A percentile compares a stretch with the other conserved stretches of the same genome.
These are phyloP conservation scores for Arthrobotrys musiformis DNA, from an alignment of 2,329 filamentous ascomycete genomes.

Conservation along the genomic window DNA sequence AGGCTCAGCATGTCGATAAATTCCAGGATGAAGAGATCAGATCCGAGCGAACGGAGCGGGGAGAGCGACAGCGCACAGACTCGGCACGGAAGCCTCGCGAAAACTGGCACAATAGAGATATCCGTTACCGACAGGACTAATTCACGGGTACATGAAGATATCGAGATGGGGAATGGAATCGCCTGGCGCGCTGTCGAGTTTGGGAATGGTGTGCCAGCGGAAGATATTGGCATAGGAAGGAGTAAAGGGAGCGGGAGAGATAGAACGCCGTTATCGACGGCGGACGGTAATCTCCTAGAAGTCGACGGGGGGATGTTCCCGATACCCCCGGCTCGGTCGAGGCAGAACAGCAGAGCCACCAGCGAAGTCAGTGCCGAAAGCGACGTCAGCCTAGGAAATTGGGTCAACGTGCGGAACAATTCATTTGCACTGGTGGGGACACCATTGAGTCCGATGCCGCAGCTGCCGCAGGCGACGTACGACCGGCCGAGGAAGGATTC, in stretches of 20 bases:
- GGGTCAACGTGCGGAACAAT: constrained; percentile 17
- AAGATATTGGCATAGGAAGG: not conserved
- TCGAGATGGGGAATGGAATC: constrained; percentile 12
- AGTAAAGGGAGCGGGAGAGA: not conserved
- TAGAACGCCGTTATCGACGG: constrained; percentile 12
- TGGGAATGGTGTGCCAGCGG: constrained; percentile 1
- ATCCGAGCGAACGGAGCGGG: constrained; percentile 6
- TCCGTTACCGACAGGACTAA: not conserved
- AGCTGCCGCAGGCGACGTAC: constrained; percentile 22
- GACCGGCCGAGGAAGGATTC: constrained; percentile 36
- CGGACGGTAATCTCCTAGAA: constrained; percentile 19
- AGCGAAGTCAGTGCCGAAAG: constrained; percentile 39
- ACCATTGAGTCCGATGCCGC: constrained; percentile 32
- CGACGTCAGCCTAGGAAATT: constrained; percentile 26
- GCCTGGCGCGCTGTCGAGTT: constrained; percentile 25
- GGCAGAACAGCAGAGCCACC: constrained; percentile 30
- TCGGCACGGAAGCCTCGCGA: constrained; percentile 8
- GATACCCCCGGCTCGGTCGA: not conserved
- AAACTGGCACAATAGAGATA: not conserved
- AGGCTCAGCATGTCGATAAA: not conserved
- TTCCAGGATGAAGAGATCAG: constrained; percentile 9
- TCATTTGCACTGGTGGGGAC: constrained; percentile 27
- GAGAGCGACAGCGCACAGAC: constrained; percentile 4
- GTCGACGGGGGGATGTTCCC: constrained; percentile 20
- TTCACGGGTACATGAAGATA: constrained; percentile 1